phyloP scores from a whole-genome alignment of 805 yeast species.

The Yarrowia sp. region DNA sequence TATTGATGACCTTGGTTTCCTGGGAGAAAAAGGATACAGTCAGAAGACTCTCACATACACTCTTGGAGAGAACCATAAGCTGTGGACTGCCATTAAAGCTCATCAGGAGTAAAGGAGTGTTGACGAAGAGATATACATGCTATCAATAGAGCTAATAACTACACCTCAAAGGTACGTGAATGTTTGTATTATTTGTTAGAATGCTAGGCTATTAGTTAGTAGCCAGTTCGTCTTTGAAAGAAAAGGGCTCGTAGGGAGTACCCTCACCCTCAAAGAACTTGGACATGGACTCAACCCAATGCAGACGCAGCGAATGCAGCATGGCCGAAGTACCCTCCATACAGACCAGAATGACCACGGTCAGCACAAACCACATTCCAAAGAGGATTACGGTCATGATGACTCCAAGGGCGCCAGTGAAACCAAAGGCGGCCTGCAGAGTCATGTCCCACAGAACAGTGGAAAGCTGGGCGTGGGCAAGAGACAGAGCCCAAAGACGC shows the following conservation, averaged over 20 bases:
- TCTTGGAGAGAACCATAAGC: constrained; percentile 77
- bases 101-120: background rate
- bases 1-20: constrained; percentile 68
- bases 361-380: constrained; percentile 92
- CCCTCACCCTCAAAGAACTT: constrained; percentile 99
- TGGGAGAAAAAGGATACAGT: constrained; percentile 64
- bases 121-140: too few species aligned
- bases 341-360: constrained; percentile 86
- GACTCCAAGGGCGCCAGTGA: constrained; percentile 71
- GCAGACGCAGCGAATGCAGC: constrained; percentile 97
- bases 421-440: constrained; percentile 74
- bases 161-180: too few species aligned
- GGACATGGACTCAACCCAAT: constrained; percentile 99
- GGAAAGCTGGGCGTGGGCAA: constrained; percentile 96
- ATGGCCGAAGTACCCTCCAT: constrained; percentile 99
- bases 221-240: constrained; percentile 54
- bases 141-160: background rate
- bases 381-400: constrained; percentile 78
- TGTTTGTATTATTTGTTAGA: constrained; percentile 33
- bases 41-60: constrained; percentile 67
- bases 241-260: constrained; percentile 84
- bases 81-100: constrained; percentile 57
- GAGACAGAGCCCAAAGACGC: constrained; percentile 95
- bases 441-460: constrained; percentile 98
- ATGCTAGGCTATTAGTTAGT: constrained; percentile 26